These are phyloP conservation scores for Phaeosphaeriaceae sp. DNA, from an alignment of 2,329 filamentous ascomycete species.

Conservation along the genomic window DNA sequence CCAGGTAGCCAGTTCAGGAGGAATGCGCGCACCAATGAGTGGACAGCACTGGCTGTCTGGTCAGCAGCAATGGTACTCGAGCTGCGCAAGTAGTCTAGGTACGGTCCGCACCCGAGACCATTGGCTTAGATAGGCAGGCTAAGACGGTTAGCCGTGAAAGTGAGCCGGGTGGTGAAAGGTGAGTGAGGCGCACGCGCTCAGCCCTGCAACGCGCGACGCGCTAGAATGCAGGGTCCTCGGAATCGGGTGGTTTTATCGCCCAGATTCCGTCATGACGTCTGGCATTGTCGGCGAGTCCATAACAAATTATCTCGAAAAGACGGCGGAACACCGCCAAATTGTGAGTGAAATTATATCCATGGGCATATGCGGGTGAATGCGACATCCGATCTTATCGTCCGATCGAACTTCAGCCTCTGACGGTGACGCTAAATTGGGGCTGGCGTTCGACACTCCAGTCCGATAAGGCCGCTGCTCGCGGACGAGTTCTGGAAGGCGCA, in stretches of 20 bases:
- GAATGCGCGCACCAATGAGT: conserved; percentile 1
- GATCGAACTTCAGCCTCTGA: background rate
- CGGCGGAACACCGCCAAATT: background rate
- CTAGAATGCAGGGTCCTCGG: conserved; percentile 12
- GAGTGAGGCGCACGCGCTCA: conserved; percentile 9
- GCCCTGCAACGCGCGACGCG: conserved; percentile 6
- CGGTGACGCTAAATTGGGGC: conserved; percentile 5
- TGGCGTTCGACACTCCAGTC: conserved; percentile 8
- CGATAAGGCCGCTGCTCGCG: conserved; percentile 22
- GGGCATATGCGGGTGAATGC: background rate
- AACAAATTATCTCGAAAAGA: background rate
- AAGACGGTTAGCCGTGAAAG: background rate
- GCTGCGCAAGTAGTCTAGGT: background rate
- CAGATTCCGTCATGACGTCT: background rate
- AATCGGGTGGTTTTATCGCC: background rate
- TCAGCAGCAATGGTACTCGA: background rate
- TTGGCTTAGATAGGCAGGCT: background rate
- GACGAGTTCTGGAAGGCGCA: conserved; percentile 26
- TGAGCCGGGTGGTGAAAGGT: conserved; percentile 4
- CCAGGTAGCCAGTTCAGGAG: background rate
- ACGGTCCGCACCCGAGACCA: background rate
- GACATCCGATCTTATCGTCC: background rate
- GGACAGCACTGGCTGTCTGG: background rate
- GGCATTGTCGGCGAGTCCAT: too few relatives aligned
- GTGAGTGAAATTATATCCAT: background rate